These are phyloP conservation scores for Populus nigra DNA, from an alignment of 345 rosid genomes.

Conservation along the genomic window DNA sequence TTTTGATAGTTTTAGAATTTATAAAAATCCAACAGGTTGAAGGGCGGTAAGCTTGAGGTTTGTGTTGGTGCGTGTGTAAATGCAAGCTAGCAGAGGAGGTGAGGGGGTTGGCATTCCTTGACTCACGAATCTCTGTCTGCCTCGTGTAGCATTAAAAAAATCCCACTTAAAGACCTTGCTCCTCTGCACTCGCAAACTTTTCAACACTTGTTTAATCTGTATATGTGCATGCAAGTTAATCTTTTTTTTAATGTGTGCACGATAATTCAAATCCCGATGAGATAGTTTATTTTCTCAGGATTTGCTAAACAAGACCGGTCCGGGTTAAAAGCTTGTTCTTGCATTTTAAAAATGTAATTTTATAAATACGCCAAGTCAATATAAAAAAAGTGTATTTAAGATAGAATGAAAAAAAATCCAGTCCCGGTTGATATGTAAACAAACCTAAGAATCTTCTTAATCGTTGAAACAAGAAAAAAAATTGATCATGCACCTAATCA, in stretches of 20 bases:
- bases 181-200: slow-evolving; percentile 21
- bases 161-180: slow-evolving; percentile 17
- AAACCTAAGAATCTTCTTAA: too few relatives aligned
- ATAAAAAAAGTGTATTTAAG: too few relatives aligned
- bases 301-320: slow-evolving; percentile 31
- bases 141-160: slow-evolving; percentile 24
- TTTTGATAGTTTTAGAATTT: too few relatives aligned
- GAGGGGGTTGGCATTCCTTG: slow-evolving; percentile 54
- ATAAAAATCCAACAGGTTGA: too few relatives aligned
- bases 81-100: not conserved
- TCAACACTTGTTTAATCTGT: slow-evolving; percentile 8
- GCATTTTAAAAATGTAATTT: too few relatives aligned
- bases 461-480: too few relatives aligned
- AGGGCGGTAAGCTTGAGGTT: not conserved
- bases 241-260: not conserved
- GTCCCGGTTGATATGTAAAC: too few relatives aligned
- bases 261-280: slow-evolving; percentile 34
- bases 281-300: slow-evolving; percentile 24
- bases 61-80: not conserved
- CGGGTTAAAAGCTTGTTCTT: too few relatives aligned
- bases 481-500: not conserved
- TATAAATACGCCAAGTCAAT: too few relatives aligned
- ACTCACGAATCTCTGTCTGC: slow-evolving; percentile 92
- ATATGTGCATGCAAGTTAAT: slow-evolving; percentile 2
- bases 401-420: too few relatives aligned